Base-by-base conservation (phyloP, 768 basidiomycete genomes). In the Sarcodon aspratus region DNA sequence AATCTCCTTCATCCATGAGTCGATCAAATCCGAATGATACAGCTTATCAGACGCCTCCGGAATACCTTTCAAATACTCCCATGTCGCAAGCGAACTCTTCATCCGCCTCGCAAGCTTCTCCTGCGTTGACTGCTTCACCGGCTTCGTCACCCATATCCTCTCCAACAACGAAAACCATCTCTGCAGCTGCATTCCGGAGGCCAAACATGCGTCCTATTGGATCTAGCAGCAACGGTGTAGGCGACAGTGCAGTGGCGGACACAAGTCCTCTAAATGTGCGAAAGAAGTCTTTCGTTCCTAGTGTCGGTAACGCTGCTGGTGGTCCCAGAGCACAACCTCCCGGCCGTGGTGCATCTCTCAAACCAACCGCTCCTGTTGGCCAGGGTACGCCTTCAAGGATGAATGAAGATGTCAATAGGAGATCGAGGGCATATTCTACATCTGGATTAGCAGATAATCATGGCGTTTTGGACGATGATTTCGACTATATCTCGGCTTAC, bases 121-220 rank as follows among this genome's bases (percentile, higher is more conserved):
- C 52, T 59, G 56, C 42, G 51, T 63, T 36, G 43, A 49, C 33
- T 57, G 36, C 48, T 61, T 9, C 55, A 8, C 46, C 55, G 0
- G 49, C 50, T 7, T 61, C 66, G 2, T 53, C 67, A 7, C 71
- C 68, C 52, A 64, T 12, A 68, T 67, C 48, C 32, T 46, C 57
- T 7, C 6, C 56, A 18, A 51, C 49, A 34, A 12, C 73, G 11
- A 72, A 80, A 38, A 89, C 77, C 48, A 87, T 89, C 47, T 76
- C 82, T 3, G 85, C 85, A 0, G 82, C 84, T 6, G 85, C 85
- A 21, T 89, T 89, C 64, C 10, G 46, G 51, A 7, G 50, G 50
- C 33, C 46, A 45, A 10, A 52, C 45, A 11, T 44, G 33, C 27
- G 36, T 48, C 17, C 49, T 37, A 18, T 49, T 33, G 45, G 60